Percentiles rank a stretch among this genome's conserved stretches.
Conservation (phyloP, 768 basidiomycete genomes). For the Lactarius psammicola region DNA sequence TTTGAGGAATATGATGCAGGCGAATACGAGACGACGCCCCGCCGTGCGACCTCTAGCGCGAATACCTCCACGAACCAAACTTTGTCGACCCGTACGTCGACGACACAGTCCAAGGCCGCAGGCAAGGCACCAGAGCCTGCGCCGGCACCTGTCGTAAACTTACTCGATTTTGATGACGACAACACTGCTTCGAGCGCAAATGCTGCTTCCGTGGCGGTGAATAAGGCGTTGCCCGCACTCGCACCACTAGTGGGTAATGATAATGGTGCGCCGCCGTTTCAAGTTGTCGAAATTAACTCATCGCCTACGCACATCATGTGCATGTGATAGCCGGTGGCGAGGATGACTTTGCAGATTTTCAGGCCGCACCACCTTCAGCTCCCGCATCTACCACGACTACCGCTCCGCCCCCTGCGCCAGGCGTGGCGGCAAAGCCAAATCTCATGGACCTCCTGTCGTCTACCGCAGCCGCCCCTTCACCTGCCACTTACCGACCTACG, state of each 20-base stretch:
- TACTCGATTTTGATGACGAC: slow-evolving; percentile 79
- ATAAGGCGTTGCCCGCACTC: slow-evolving; percentile 58
- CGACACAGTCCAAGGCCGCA: slow-evolving; percentile 25
- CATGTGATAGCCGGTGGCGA: slow-evolving; percentile 40
- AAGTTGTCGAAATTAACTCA: background rate
- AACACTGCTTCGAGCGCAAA: slow-evolving; percentile 38
- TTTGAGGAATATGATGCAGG: slow-evolving; percentile 98
- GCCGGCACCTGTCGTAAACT: slow-evolving; percentile 48
- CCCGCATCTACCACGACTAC: slow-evolving; percentile 51
- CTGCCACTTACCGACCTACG: background rate
- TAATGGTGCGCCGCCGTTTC: slow-evolving; percentile 29
- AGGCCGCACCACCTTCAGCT: slow-evolving; percentile 58
- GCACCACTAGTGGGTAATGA: slow-evolving; percentile 28
- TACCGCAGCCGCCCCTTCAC: background rate
- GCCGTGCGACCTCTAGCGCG: slow-evolving; percentile 41
- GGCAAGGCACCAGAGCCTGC: slow-evolving; percentile 47
- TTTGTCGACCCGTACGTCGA: slow-evolving; percentile 33
- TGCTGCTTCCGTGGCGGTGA: slow-evolving; percentile 35
- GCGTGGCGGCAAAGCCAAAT: slow-evolving; percentile 3
- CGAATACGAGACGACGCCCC: slow-evolving; percentile 69
- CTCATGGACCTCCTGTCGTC: slow-evolving; percentile 19
- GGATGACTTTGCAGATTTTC: slow-evolving; percentile 87
- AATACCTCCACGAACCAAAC: slow-evolving; percentile 37
- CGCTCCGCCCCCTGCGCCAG: slow-evolving; percentile 31
- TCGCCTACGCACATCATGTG: background rate